Evolutionary conservation across 2,329 filamentous ascomycete species (phyloP).

Genomic region (Daldinia sp.): DNA sequence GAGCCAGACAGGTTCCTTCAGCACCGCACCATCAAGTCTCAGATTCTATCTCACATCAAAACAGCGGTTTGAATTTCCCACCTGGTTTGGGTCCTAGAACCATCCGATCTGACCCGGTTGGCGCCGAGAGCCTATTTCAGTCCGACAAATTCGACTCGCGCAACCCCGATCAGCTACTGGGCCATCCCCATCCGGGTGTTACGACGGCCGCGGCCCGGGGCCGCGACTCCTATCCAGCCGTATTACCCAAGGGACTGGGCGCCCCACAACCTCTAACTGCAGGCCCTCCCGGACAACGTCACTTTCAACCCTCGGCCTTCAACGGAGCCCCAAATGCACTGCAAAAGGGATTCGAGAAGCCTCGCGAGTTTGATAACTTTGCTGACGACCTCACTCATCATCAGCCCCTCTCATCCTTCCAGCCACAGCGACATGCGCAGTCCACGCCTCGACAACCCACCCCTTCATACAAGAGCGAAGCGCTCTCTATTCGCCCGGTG

Average conservation of each 20-base stretch:
- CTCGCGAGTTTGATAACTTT: slow-evolving; percentile 35
- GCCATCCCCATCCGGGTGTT: not conserved
- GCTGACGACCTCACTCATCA: slow-evolving; percentile 22
- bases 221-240: slow-evolving; percentile 33
- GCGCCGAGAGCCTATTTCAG: slow-evolving; percentile 24
- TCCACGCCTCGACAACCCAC: slow-evolving; percentile 23
- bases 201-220: slow-evolving; percentile 4
- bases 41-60: slow-evolving; percentile 17
- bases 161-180: slow-evolving; percentile 1
- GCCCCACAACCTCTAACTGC: slow-evolving; percentile 62
- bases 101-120: slow-evolving; percentile 22
- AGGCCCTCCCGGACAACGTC: slow-evolving; percentile 63
- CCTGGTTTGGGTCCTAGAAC: slow-evolving; percentile 1
- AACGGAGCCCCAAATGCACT: slow-evolving; percentile 51
- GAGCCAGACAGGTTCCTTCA: slow-evolving; percentile 18
- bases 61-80: not conserved
- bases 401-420: slow-evolving; percentile 23
- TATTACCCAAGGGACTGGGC: slow-evolving; percentile 49
- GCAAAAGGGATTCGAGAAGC: slow-evolving; percentile 41
- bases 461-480: slow-evolving; percentile 21
- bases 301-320: slow-evolving; percentile 55
- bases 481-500: slow-evolving; percentile 6
- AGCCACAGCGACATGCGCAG: slow-evolving; percentile 8
- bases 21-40: slow-evolving; percentile 28
- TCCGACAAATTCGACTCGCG: slow-evolving; percentile 35